phyloP scores from a whole-genome alignment of 2,329 filamentous ascomycete genomes.

The Myriangium duriaei region DNA sequence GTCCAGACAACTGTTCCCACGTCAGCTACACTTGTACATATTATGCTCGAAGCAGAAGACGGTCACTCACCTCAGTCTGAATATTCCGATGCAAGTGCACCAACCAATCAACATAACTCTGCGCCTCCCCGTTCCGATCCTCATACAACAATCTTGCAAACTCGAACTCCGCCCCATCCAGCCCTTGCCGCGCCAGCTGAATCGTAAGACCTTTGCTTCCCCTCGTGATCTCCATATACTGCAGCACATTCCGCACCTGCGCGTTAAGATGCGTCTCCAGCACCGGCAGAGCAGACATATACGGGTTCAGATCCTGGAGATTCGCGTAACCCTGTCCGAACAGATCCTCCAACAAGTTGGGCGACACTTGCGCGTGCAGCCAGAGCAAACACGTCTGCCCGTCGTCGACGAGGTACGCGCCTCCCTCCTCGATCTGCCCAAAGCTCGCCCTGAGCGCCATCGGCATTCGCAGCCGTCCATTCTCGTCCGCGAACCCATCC shows the following conservation, averaged over 20 bases:
- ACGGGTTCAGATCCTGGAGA: conserved; percentile 68
- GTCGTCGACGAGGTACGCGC: conserved; percentile 90
- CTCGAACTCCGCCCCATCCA: conserved; percentile 93
- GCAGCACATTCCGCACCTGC: conserved; percentile 84
- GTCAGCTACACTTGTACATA: conserved; percentile 3
- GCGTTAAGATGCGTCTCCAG: conserved; percentile 88
- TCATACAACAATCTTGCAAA: conserved; percentile 86
- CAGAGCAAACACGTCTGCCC: conserved; percentile 85
- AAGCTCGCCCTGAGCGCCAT: conserved; percentile 71
- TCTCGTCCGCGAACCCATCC: conserved; percentile 88
- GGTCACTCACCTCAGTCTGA: conserved; percentile 55
- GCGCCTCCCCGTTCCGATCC: conserved; percentile 93
- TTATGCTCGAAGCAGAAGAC: neutral
- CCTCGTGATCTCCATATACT: conserved; percentile 68
- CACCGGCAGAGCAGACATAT: conserved; percentile 65
- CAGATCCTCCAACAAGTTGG: conserved; percentile 78
- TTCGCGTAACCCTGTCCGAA: conserved; percentile 65
- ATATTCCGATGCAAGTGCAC: conserved; percentile 90
- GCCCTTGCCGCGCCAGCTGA: conserved; percentile 79
- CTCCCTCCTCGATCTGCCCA: conserved; percentile 77
- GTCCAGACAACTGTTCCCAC: conserved; percentile 41
- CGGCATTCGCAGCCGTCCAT: conserved; percentile 77
- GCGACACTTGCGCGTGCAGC: conserved; percentile 85
- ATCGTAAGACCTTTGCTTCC: conserved; percentile 81
- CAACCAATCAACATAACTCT: conserved; percentile 97